Base-by-base conservation (phyloP, 306 rosid genomes). In the Senna siamea region DNA sequence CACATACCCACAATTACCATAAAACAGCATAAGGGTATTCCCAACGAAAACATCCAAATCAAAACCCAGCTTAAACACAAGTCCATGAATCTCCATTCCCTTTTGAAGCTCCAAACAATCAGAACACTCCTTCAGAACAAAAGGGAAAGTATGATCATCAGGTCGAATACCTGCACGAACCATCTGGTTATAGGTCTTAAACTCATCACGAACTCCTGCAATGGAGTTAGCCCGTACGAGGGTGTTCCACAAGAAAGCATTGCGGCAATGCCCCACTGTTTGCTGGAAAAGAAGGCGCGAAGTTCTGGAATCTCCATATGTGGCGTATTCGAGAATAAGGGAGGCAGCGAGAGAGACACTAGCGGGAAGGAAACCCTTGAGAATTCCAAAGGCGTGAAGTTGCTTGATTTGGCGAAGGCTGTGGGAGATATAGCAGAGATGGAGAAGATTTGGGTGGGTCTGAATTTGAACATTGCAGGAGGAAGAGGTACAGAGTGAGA, bases 61-160 rank as follows among this genome's bases (percentile, higher is more conserved):
- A 53, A 93, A 87, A 0, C 89, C 93, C 74, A 86, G 38, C 85
- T 89, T 93, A 62, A 89, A 79, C 38, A 83, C 88, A 37, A 56
- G 72, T 58, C 96, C 92, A 41, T 90, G 98, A 82, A 89, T 68
- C 83, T 93, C 97, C 87, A 79, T 48, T 51, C 97, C 98, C 70
- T 93, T 93, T 2, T 23, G 43, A 51, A 86, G 13, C 75, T 86
- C 83, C 54, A 55, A 35, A 54, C 41, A 84, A 34, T 89, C 92
- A 9, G 96, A 83, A 76, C 97, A 93, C 32, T 43, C 64, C 82
- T 89, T 93, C 7, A 93, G 82, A 58, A 91, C 90, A 40, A 90
- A 90, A 73, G 96, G 97, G 70, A 87, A 89, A 4, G 88, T 89
- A 73, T 89, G 83, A 73, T 81, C 96, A 72, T 93, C 98, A 22